Conservation (phyloP, 768 basidiomycete genomes). For the Tylopilus plumbeoviolaceoides region DNA sequence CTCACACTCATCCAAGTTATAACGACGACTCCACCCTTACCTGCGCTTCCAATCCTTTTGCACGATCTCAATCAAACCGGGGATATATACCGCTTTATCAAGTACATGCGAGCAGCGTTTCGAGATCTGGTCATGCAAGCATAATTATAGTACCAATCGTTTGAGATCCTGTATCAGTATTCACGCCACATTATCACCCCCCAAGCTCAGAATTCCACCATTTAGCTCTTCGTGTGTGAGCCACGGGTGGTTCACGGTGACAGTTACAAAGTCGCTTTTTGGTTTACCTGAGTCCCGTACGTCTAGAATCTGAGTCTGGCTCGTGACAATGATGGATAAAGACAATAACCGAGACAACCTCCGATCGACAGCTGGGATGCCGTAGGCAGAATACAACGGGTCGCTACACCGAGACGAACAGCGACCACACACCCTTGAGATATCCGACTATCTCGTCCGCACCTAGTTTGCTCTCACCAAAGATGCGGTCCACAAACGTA, state of each 20-base stretch:
- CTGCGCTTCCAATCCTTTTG: conserved; percentile 62
- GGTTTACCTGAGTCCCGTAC: too few species aligned
- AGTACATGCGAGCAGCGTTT: conserved; percentile 57
- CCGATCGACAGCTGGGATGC: too few species aligned
- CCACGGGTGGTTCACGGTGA: too few species aligned
- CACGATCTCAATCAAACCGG: conserved; percentile 66
- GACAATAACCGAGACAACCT: neutral
- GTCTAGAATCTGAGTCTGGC: too few species aligned
- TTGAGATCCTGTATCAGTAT: neutral
- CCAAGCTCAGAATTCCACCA: too few species aligned
- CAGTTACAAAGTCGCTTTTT: too few species aligned
- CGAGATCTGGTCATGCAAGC: conserved; percentile 18
- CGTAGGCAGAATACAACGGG: neutral
- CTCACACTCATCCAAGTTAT: conserved; percentile 49
- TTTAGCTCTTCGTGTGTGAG: too few species aligned
- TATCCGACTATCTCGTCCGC: conserved; percentile 87
- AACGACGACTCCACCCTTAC: conserved; percentile 71
- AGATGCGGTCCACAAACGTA: conserved; percentile 91
- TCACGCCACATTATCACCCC: neutral
- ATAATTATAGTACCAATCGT: neutral
- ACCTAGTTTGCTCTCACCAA: conserved; percentile 89
- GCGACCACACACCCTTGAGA: conserved; percentile 75
- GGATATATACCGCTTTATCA: conserved; percentile 71
- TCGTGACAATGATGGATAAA: too few species aligned
- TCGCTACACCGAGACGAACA: conserved; percentile 60